Base-by-base conservation (phyloP, 441 rosid genomes). In the Adansonia grandidieri region DNA sequence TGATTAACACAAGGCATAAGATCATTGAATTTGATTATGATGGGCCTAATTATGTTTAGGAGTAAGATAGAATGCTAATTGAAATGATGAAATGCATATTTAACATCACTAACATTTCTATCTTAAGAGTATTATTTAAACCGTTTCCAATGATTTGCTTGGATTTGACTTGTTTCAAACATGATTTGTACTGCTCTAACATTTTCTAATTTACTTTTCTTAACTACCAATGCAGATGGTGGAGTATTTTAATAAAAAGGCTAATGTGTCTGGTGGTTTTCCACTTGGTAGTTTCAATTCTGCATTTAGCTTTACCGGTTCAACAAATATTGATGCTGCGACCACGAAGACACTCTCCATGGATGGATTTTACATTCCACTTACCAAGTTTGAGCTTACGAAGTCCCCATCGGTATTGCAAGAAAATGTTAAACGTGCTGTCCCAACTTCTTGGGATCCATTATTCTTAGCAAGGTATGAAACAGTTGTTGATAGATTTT, bases 401-500 rank as follows among this genome's bases (percentile, higher is more conserved):
- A 90, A 71, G 65, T 75, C 83, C 47, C 83, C 85, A 54, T 62
- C 81, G 65, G 75, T 79, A 42, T 75, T 90, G 84, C 87, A 77
- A 77, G 91, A 90, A 72, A 83, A 85, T 78, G 86, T 91, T 57
- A 88, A 67, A 79, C 81, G 15, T 42, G 89, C 91, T 24, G 70
- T 90, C 56, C 92, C 96, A 28, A 77, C 82, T 74, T 77, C 78
- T 77, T 90, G 94, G 94, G 96, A 91, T 20, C 92, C 94, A 62
- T 80, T 83, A 8, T 78, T 91, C 73, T 74, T 91, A 76, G 91
- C 96, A 48, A 88, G 92, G 96, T 91, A 86, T 47, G 67, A 11
- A 58, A 22, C 13, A 5, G 58, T 82, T 65, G 28, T 17, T 61
- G 76, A 64, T 57, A 50, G n/a, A 22, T 72, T 74, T 73, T 45